Base-by-base conservation (phyloP, 2,329 filamentous ascomycete species). In the Nannizziopsis barbatae region DNA sequence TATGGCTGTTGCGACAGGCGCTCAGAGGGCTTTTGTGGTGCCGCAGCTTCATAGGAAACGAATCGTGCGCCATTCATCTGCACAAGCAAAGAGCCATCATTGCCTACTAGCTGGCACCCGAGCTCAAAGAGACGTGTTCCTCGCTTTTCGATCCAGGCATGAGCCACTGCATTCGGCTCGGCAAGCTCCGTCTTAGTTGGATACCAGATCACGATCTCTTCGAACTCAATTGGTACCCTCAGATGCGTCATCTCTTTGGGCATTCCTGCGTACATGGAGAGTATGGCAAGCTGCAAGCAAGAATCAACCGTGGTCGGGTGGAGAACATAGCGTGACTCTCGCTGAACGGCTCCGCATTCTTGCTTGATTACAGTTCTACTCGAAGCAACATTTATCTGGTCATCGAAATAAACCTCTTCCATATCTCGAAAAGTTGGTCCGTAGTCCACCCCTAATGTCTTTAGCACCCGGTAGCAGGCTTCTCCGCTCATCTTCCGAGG, bases 361-460 rank as follows among this genome's bases (percentile, higher is more conserved):
- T 44, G 12, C 9, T 49, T 30, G 18, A 43, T 30, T 9, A 31
- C 17, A 2, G 33, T 50, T 6, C 20, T 36, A 4, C 30, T 18
- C 8, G 42, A 10, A 12, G 47, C 42, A 6, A 12, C 22, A 35
- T 17, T 9, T 18, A 10, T 27, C 14, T 39, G 31, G 1, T 20
- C 33, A n/a, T 50, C 42, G 2, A 22, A 37, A 1, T n/a, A 32
- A 17, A 50, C 47, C 10, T 37, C 8, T 11, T 38, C 31, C 37
- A 50, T 35, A 4, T 27, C 32, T 17, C 35, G 43, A 32, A 50
- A 50, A 8, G 42, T 12, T 22, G 43, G 49, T 12, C 49, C 49
- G 35, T 47, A 50, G 7, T 47, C 37, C n/a, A 50, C 20, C 2
- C 49, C 49, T 18, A 22, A 36, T 6, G 12, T 30, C 9, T 7